These are phyloP conservation scores for Metschnikowia shivogae DNA, from an alignment of 805 yeast species.

Conservation along the genomic window DNA sequence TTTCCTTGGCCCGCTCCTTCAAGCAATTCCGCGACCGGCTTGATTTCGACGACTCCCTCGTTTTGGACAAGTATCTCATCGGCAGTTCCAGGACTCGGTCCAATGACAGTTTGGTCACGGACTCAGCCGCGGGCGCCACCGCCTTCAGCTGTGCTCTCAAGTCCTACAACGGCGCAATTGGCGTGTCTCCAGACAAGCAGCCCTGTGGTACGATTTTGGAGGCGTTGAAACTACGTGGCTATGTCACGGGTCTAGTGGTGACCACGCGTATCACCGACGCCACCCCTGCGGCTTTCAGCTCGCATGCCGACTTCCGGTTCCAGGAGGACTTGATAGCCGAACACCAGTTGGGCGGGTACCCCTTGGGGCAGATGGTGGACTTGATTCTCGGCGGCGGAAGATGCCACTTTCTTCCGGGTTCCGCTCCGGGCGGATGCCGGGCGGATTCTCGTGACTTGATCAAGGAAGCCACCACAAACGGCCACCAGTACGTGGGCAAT, in stretches of 20 bases:
- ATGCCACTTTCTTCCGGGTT: slow-evolving; percentile 66
- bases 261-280: slow-evolving; percentile 93
- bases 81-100: slow-evolving; percentile 88
- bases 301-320: slow-evolving; percentile 72
- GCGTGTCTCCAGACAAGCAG: slow-evolving; percentile 60
- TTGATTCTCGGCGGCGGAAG: slow-evolving; percentile 90
- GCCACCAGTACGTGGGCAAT: slow-evolving; percentile 59
- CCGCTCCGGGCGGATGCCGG: slow-evolving; percentile 59
- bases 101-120: slow-evolving; percentile 73
- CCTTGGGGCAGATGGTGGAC: slow-evolving; percentile 76
- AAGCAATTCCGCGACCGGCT: slow-evolving; percentile 57
- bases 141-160: slow-evolving; percentile 85
- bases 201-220: slow-evolving; percentile 90
- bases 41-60: slow-evolving; percentile 51
- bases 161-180: slow-evolving; percentile 87
- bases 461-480: slow-evolving; percentile 51
- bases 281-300: slow-evolving; percentile 84
- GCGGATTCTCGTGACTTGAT: slow-evolving; percentile 66
- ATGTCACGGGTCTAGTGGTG: slow-evolving; percentile 83
- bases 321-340: slow-evolving; percentile 84
- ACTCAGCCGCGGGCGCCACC: slow-evolving; percentile 96
- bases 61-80: slow-evolving; percentile 63
- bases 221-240: slow-evolving; percentile 79
- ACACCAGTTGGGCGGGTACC: slow-evolving; percentile 79
- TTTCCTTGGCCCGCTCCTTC: slow-evolving; percentile 75